These are phyloP conservation scores for Euphorbia celastroides DNA, from an alignment of 441 rosid genomes.

Conservation along the genomic window DNA sequence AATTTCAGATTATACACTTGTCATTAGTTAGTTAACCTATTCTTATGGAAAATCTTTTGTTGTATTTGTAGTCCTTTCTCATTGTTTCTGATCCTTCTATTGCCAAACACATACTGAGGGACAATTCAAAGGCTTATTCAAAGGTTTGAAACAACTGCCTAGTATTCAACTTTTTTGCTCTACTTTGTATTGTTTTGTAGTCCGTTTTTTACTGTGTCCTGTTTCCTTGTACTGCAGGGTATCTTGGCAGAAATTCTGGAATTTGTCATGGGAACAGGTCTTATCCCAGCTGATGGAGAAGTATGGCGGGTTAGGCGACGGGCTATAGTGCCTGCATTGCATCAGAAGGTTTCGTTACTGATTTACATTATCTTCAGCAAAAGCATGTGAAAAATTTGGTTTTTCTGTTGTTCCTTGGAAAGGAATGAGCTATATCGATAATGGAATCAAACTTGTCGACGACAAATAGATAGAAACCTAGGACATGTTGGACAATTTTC, in stretches of 20 bases:
- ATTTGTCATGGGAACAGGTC: slow-evolving; percentile 98
- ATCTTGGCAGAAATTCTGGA: slow-evolving; percentile 91
- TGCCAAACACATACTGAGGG: slow-evolving; percentile 80
- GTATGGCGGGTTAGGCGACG: slow-evolving; percentile 95
- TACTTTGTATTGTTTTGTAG: background rate
- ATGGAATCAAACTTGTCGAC: background rate
- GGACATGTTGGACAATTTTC: background rate
- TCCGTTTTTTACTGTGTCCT: slow-evolving; percentile 7
- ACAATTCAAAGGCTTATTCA: slow-evolving; percentile 85
- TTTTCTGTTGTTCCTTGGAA: background rate
- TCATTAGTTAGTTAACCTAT: background rate
- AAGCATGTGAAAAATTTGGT: background rate
- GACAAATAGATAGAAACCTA: background rate
- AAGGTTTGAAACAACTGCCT: slow-evolving; percentile 41
- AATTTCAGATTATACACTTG: background rate
- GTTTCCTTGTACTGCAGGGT: slow-evolving; percentile 48
- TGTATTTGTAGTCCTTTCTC: slow-evolving; percentile 64
- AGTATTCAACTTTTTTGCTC: background rate
- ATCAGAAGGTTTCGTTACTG: slow-evolving; percentile 58
- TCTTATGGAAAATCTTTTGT: slow-evolving; percentile 9
- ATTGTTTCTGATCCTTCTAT: slow-evolving; percentile 95
- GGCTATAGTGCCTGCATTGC: slow-evolving; percentile 92
- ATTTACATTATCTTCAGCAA: background rate
- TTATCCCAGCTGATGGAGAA: slow-evolving; percentile 97
- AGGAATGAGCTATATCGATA: background rate